Base-by-base conservation (phyloP, 345 rosid genomes). In the Rhodomyrtus tomentosa region DNA sequence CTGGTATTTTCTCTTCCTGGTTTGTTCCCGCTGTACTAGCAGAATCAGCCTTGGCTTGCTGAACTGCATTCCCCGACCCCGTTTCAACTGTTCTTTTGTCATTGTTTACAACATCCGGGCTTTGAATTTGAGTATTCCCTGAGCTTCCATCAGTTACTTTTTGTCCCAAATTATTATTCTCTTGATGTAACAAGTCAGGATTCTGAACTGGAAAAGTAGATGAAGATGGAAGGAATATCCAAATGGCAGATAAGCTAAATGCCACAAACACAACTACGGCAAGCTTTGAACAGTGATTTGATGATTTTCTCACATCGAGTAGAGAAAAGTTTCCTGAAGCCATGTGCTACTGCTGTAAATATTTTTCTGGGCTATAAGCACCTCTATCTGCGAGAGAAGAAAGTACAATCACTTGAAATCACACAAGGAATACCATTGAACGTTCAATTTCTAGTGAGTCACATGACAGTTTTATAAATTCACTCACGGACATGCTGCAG, bases 181-280 rank as follows among this genome's bases (percentile, higher is more conserved):
- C 90, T 72, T 80, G 87, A 42, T 92, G 85, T 38, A 91, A 89
- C 36, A 88, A 68, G 84, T 50, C 90, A 55, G 90, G 79, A 82
- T 84, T 85, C 88, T 86, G 91, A 56, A 88, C 85, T 25, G 95
- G 92, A 82, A 88, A 91, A 55, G 90, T 84, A 79, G 79, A 18
- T 5, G 95, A 91, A 24, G 98, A 92, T n/a, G 98, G 92, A 89
- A 94, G 93, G 86, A 94, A 90, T 93, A 92, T 94, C 98, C 99
- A 96, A 52, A 91, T 89, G 20, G 98, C 99, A 87, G 93, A 93
- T 85, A 96, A 89, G 89, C 92, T 91, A 13, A 95, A 88, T 52
- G 93, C 91, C 80, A 94, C 93, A 83, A 95, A 56, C 29, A 90
- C 91, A 79, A 91, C 93, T 40, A 94, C 83, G 49, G 91, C 91